These are phyloP conservation scores for Scheffersomyces coipomensis DNA, from an alignment of 805 yeast species.

Conservation along the genomic window DNA sequence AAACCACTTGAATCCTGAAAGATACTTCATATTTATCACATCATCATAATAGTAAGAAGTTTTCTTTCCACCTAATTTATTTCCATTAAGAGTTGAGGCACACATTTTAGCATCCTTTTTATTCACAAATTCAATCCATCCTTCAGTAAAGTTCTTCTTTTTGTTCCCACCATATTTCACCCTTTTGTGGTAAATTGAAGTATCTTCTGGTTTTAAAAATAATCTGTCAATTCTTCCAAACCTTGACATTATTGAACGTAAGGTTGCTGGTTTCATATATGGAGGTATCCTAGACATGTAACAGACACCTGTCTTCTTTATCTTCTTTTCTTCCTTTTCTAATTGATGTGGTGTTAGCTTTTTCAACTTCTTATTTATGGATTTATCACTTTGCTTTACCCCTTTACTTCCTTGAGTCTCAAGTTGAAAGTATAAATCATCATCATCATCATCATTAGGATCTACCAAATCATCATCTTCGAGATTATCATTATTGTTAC, in stretches of 20 bases:
- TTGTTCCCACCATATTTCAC: constrained; percentile 90
- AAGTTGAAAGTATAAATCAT: constrained; percentile 13
- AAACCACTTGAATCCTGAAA: constrained; percentile 92
- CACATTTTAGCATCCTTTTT: constrained; percentile 88
- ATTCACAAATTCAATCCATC: constrained; percentile 90
- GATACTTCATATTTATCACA: constrained; percentile 83
- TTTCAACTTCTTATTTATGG: constrained; percentile 42
- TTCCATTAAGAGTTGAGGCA: constrained; percentile 83
- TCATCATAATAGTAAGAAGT: constrained; percentile 91
- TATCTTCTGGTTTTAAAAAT: constrained; percentile 83
- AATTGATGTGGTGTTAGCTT: constrained; percentile 56
- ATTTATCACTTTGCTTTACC: constrained; percentile 6
- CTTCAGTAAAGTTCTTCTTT: constrained; percentile 84
- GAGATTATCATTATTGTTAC: constrained; percentile 9
- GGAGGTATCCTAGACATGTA: constrained; percentile 92
- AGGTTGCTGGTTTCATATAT: constrained; percentile 91
- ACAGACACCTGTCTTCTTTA: constrained; percentile 84
- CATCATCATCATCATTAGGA: constrained; percentile 12
- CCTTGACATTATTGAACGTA: constrained; percentile 73
- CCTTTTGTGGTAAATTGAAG: constrained; percentile 59
- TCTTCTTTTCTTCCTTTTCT: constrained; percentile 52
- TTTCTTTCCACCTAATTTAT: constrained; percentile 88
- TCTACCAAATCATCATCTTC: constrained; percentile 16
- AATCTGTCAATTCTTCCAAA: constrained; percentile 90
- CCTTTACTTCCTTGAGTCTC: constrained; percentile 6